These are phyloP conservation scores for Thelonectria blattea DNA, from an alignment of 2,329 filamentous ascomycete genomes.

Conservation along the genomic window DNA sequence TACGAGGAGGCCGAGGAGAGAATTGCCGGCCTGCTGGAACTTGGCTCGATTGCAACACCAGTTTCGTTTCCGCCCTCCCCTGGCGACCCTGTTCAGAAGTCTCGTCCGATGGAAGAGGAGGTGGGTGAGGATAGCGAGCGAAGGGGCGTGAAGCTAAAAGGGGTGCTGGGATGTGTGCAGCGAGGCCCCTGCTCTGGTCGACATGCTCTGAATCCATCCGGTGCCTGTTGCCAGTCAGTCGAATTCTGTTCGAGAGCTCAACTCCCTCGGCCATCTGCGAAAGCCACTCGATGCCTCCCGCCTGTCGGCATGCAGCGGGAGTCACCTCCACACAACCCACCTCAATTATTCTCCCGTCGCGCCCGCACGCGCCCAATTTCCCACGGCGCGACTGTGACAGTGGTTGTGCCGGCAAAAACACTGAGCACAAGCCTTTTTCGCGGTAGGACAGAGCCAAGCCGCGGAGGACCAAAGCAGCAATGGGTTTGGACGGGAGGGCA, in stretches of 20 bases:
- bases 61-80: conserved; percentile 35
- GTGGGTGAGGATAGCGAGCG: conserved; percentile 19
- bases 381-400: conserved; percentile 9
- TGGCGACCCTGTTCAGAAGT: conserved; percentile 32
- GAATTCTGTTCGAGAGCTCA: conserved; percentile 25
- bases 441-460: conserved; percentile 11
- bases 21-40: conserved; percentile 27
- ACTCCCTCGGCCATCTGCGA: conserved; percentile 29
- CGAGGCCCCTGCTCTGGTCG: conserved; percentile 25
- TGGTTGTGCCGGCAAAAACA: conserved; percentile 1
- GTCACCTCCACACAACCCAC: not conserved
- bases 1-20: conserved; percentile 19
- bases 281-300: conserved; percentile 18
- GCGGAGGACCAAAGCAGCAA: conserved; percentile 21
- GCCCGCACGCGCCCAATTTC: conserved; percentile 19
- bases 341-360: conserved; percentile 3
- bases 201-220: conserved; percentile 28
- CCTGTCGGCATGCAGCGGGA: conserved; percentile 7
- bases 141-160: conserved; percentile 33
- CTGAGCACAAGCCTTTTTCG: conserved; percentile 29
- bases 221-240: conserved; percentile 20
- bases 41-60: conserved; percentile 25
- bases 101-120: conserved; percentile 36
- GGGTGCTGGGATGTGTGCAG: conserved; percentile 26
- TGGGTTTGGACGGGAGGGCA: conserved; percentile 6